Percentiles rank a stretch among this genome's conserved stretches.
These are phyloP conservation scores for Botrytis fragariae DNA, from an alignment of 2,329 filamentous ascomycete genomes.

Conservation along the genomic window DNA sequence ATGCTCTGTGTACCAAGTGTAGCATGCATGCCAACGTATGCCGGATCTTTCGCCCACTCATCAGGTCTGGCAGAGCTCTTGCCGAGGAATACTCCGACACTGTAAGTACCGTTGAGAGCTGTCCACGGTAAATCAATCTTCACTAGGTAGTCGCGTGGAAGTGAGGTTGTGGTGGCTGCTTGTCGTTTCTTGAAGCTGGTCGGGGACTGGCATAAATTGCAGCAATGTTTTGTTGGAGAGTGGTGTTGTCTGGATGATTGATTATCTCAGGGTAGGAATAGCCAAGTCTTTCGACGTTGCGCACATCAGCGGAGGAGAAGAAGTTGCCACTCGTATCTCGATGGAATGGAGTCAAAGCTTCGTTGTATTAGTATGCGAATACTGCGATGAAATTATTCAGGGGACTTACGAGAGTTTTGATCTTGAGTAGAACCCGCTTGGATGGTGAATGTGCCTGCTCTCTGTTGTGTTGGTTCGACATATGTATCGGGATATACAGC, in stretches of 20 bases:
- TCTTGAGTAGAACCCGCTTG: constrained; percentile 33
- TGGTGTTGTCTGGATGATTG: constrained; percentile 7
- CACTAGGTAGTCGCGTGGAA: constrained; percentile 37
- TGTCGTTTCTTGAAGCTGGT: not conserved
- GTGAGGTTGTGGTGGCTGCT: not conserved
- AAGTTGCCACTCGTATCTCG: constrained; percentile 34
- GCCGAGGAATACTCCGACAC: constrained; percentile 39
- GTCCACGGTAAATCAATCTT: constrained; percentile 38
- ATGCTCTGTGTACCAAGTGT: constrained; percentile 1
- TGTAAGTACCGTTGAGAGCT: constrained; percentile 36
- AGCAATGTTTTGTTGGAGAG: constrained; percentile 18
- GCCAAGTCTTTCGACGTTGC: constrained; percentile 48
- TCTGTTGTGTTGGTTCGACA: constrained; percentile 54
- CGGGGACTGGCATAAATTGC: constrained; percentile 7
- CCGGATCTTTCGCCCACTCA: constrained; percentile 20
- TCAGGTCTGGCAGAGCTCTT: constrained; percentile 32
- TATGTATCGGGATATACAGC: constrained; percentile 65
- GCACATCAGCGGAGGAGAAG: constrained; percentile 13
- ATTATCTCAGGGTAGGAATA: constrained; percentile 67
- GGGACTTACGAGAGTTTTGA: constrained; percentile 11
- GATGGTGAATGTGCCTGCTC: constrained; percentile 59
- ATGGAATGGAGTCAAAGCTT: constrained; percentile 60
- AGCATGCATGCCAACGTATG: constrained; percentile 18
- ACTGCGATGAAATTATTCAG: too few relatives aligned
- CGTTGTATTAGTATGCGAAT: not conserved